A percentile compares a stretch with the other conserved stretches of the same genome.
Evolutionary conservation across 2,329 filamentous ascomycete genomes (phyloP).

Genomic region (Diaporthe vexans): DNA sequence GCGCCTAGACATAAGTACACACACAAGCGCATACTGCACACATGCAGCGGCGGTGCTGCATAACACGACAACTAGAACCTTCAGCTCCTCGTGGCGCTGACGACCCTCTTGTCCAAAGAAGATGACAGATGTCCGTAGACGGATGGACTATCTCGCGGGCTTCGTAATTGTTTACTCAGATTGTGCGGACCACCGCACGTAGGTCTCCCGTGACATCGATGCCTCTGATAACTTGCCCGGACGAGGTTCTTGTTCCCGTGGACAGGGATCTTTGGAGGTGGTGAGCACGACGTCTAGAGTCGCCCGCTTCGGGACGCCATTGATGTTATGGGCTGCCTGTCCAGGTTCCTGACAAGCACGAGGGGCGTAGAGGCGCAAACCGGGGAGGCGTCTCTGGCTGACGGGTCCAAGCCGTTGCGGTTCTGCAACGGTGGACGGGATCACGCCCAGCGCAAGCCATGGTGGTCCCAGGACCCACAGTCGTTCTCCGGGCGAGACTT

Average conservation of each 20-base stretch:
- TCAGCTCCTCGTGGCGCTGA: conserved; percentile 11
- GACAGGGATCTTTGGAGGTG: conserved; percentile 18
- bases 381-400: neutral
- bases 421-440: neutral
- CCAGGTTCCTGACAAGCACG: conserved; percentile 13
- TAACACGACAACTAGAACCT: conserved; percentile 15
- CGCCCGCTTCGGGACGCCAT: conserved; percentile 25
- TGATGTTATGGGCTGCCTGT: neutral
- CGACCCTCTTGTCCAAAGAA: conserved; percentile 18
- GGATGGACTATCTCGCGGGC: conserved; percentile 8
- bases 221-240: neutral
- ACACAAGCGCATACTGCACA: neutral
- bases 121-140: conserved; percentile 1
- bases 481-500: neutral
- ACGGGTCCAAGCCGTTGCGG: conserved; percentile 9
- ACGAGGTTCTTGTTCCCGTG: conserved; percentile 3
- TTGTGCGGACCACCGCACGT: conserved; percentile 2
- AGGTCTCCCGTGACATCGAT: neutral
- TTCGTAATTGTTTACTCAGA: conserved; percentile 9
- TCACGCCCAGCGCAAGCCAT: conserved; percentile 5
- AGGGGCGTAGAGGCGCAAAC: neutral
- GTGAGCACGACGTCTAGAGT: conserved; percentile 6
- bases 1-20: conserved; percentile 12
- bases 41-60: conserved; percentile 8
- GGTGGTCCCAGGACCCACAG: conserved; percentile 8